phyloP scores from a whole-genome alignment of 495 filamentous ascomycete species.

The Mycothermus thermophilus region DNA sequence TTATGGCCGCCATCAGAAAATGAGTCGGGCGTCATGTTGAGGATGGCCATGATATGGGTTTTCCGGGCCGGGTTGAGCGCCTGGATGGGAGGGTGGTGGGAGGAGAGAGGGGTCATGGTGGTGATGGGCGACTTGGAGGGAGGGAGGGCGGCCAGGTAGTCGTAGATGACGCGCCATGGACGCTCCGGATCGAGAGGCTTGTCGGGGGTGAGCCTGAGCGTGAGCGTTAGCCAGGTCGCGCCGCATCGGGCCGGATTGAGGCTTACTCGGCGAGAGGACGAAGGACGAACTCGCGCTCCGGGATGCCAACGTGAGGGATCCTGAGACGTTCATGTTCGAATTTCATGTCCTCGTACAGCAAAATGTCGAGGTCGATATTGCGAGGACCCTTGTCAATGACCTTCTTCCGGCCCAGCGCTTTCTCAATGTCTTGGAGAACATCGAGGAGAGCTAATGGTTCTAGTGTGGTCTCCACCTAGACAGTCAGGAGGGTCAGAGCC shows the following conservation, averaged over 20 bases:
- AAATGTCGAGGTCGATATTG: conserved; percentile 86
- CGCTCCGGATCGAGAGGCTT: conserved; percentile 34
- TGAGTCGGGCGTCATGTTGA: conserved; percentile 93
- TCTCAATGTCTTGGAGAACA: conserved; percentile 70
- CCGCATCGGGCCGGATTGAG: not conserved
- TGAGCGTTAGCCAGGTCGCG: not conserved
- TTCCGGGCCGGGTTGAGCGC: conserved; percentile 47
- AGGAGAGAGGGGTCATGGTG: conserved; percentile 54
- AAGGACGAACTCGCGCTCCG: conserved; percentile 87
- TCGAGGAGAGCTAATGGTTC: conserved; percentile 63
- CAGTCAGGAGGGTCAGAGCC: conserved; percentile 1
- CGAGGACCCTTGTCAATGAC: conserved; percentile 85
- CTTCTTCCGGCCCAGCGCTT: conserved; percentile 61
- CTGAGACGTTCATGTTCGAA: conserved; percentile 56
- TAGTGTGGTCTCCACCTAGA: conserved; percentile 77
- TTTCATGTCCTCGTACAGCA: conserved; percentile 63
- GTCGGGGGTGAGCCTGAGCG: conserved; percentile 47
- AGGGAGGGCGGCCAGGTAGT: conserved; percentile 53
- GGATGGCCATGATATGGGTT: conserved; percentile 82
- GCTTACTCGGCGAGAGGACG: conserved; percentile 74
- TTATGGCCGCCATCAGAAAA: conserved; percentile 84
- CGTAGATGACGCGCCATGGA: conserved; percentile 38
- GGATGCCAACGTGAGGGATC: conserved; percentile 74
- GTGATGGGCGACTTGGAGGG: conserved; percentile 39
- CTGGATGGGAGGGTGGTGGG: conserved; percentile 43